Conservation (phyloP, 75 land plant species). For the Cunninghamia lanceolata region DNA sequence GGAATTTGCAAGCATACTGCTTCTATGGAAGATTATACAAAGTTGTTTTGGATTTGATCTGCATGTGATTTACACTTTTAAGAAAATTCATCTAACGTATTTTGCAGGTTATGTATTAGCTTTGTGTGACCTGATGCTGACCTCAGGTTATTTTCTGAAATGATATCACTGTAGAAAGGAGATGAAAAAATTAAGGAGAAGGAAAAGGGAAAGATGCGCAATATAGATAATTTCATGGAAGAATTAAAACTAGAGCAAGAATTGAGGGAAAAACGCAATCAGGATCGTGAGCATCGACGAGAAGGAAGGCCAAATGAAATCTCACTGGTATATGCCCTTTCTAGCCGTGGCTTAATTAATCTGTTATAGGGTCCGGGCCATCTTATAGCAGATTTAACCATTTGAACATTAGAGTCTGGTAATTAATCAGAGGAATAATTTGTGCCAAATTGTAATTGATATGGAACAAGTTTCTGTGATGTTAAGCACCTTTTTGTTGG, state of each 20-base stretch:
- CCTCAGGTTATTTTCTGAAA: background rate
- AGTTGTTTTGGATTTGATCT: background rate
- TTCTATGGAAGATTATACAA: background rate
- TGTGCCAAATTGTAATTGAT: background rate
- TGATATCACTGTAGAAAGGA: conserved; percentile 54
- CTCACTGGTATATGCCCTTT: conserved; percentile 27
- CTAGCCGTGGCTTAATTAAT: conserved; percentile 1
- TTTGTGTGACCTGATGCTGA: background rate
- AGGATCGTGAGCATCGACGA: conserved; percentile 85
- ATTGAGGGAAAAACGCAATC: conserved; percentile 84
- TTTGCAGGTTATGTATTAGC: background rate
- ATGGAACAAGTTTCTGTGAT: background rate
- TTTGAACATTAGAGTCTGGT: background rate
- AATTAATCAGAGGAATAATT: background rate
- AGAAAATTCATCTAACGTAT: background rate
- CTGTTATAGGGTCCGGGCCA: background rate
- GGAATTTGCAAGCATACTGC: background rate
- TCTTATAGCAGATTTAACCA: background rate
- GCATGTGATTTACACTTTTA: background rate
- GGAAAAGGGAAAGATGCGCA: conserved; percentile 78
- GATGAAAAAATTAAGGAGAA: conserved; percentile 81
- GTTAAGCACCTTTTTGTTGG: background rate
- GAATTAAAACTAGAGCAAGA: conserved; percentile 95
- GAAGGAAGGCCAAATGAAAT: conserved; percentile 65
- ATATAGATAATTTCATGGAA: conserved; percentile 96